phyloP scores from a whole-genome alignment of 2,329 filamentous ascomycete genomes.

The Ophiostoma perfectum region DNA sequence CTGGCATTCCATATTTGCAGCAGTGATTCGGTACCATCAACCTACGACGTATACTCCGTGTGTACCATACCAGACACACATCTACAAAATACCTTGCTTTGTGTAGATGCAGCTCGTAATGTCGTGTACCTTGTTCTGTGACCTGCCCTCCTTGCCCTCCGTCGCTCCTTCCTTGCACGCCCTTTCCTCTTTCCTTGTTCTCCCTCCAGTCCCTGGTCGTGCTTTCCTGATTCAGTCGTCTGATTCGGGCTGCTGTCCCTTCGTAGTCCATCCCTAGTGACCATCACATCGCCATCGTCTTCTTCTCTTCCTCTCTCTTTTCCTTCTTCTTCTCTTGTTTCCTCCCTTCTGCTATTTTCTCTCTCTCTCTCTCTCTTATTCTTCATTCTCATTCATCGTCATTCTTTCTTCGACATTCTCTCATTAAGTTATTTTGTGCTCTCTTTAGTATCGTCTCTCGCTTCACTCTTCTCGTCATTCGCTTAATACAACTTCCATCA shows the following conservation, averaged over 20 bases:
- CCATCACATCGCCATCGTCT: conserved; percentile 5
- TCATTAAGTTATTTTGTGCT: conserved; percentile 16
- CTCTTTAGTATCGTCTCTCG: background rate
- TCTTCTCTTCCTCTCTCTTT: background rate
- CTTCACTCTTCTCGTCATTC: conserved; percentile 9
- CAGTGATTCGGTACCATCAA: no score
- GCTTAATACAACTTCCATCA: background rate
- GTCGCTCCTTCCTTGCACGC: background rate
- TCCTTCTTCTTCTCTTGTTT: background rate
- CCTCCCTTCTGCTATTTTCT: background rate
- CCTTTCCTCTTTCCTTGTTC: background rate
- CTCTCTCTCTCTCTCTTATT: background rate
- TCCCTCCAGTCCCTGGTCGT: conserved; percentile 5
- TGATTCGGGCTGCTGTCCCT: conserved; percentile 7
- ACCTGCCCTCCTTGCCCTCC: background rate
- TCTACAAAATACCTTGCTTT: background rate
- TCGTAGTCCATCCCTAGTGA: conserved; percentile 8
- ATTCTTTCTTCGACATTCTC: conserved; percentile 14
- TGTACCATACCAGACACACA: background rate
- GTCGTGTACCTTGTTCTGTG: background rate
- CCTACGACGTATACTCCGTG: no score
- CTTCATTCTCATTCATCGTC: conserved; percentile 10
- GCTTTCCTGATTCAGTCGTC: conserved; percentile 11
- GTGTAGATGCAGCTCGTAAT: conserved; percentile 7
- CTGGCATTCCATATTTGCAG: no score